Evolutionary conservation across 176 grass and related monocot species (phyloP).

Genomic region (barley (Hordeum vulgare)): DNA sequence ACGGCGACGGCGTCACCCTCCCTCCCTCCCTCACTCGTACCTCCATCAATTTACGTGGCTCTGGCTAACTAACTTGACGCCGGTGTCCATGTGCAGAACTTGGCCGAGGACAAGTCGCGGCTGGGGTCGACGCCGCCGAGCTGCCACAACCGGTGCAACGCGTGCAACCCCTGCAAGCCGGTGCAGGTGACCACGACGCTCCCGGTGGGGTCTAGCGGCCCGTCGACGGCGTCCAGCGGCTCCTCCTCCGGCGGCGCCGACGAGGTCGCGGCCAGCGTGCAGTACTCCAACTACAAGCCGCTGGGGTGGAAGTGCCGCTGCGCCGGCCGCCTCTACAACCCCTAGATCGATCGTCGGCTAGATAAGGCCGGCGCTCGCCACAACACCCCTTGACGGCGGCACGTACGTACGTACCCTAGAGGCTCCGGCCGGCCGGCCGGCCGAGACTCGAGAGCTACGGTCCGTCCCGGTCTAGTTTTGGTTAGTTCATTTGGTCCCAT

Average conservation of each 20-base stretch:
- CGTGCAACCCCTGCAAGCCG: constrained; percentile 83
- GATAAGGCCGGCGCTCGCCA: neutral
- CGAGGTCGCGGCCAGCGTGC: constrained; percentile 18
- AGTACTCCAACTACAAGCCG: constrained; percentile 95
- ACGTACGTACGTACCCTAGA: neutral
- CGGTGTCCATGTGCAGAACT: constrained; percentile 6
- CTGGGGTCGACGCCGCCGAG: constrained; percentile 89
- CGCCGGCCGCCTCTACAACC: constrained; percentile 61
- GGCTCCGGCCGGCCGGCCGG: neutral
- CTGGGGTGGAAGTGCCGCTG: constrained; percentile 94
- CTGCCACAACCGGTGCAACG: constrained; percentile 83
- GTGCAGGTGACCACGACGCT: constrained; percentile 66
- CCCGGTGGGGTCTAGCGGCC: neutral
- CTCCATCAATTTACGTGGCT: neutral
- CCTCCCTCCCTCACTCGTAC: neutral
- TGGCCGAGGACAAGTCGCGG: constrained; percentile 73
- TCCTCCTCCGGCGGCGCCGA: neutral
- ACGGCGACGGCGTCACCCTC: no score
- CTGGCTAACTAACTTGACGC: no score
- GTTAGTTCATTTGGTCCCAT: neutral
- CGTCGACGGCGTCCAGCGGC: neutral
- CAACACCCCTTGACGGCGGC: neutral
- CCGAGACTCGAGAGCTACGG: neutral
- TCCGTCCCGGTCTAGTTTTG: neutral
- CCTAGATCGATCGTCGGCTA: constrained; percentile 15